These are phyloP conservation scores for Whalleya microplaca DNA, from an alignment of 2,329 filamentous ascomycete genomes.

Conservation along the genomic window DNA sequence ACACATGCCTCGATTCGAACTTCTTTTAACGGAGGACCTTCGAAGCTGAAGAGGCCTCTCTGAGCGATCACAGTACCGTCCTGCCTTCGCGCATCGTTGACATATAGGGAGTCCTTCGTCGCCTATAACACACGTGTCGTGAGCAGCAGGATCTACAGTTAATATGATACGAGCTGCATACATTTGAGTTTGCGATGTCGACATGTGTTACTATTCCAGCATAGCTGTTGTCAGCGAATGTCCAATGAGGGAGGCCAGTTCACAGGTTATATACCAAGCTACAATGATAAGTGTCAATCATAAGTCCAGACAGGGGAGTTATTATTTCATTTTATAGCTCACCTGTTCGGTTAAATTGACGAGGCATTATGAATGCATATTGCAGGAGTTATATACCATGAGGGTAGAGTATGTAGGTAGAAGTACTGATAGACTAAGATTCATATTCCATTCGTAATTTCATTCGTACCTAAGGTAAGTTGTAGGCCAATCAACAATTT, in stretches of 20 bases:
- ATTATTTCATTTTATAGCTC: background rate
- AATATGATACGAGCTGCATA: constrained; percentile 6
- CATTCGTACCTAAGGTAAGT: too few species aligned
- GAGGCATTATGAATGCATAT: background rate
- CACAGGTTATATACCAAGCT: background rate
- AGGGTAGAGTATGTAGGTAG: background rate
- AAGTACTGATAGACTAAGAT: too few species aligned
- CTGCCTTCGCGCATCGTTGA: constrained; percentile 35
- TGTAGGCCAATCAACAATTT: too few species aligned
- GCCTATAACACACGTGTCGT: constrained; percentile 29
- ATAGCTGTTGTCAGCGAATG: background rate
- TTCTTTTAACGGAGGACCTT: background rate
- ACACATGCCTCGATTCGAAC: background rate
- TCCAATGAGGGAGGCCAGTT: background rate
- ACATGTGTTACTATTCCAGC: constrained; percentile 40
- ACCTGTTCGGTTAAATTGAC: background rate
- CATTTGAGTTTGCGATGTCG: constrained; percentile 44
- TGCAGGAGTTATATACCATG: background rate
- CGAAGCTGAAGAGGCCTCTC: constrained; percentile 14
- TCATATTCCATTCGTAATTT: too few species aligned
- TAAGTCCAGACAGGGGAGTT: background rate
- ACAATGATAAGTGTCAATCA: background rate
- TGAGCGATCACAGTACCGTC: constrained; percentile 41
- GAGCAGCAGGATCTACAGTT: background rate
- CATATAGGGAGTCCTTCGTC: constrained; percentile 40